These are phyloP conservation scores for Cryomyces minteri DNA, from an alignment of 495 filamentous ascomycete genomes.

Conservation along the genomic window DNA sequence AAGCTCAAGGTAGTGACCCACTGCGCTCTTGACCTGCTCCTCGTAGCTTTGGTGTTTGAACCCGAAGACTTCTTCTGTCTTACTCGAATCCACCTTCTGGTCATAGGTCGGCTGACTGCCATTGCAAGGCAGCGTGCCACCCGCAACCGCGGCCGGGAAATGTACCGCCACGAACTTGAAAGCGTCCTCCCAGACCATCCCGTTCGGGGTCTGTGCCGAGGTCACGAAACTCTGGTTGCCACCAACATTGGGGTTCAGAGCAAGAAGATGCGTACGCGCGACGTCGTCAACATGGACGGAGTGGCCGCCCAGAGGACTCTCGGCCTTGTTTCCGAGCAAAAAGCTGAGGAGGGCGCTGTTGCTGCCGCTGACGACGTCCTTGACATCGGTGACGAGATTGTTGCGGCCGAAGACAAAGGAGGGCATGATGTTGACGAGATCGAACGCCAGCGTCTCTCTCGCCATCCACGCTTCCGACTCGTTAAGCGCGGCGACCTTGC, in stretches of 20 bases:
- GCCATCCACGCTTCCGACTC: constrained; percentile 23
- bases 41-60: no score
- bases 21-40: no score
- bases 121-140: constrained; percentile 2
- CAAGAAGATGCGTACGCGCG: constrained; percentile 4
- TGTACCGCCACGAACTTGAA: constrained; percentile 1
- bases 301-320: neutral
- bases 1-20: no score
- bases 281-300: constrained; percentile 7
- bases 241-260: constrained; percentile 3
- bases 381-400: constrained; percentile 18
- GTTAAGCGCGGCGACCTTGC: constrained; percentile 22
- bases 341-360: constrained; percentile 1
- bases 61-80: no score
- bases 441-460: constrained; percentile 23
- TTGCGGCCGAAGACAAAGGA: constrained; percentile 26
- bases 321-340: neutral
- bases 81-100: no score
- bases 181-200: constrained; percentile 1
- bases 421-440: constrained; percentile 28
- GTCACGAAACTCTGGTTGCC: constrained; percentile 6
- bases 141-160: constrained; percentile 2
- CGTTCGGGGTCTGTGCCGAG: neutral
- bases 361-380: constrained; percentile 10
- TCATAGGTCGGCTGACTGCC: no score